These are phyloP conservation scores for Leptographium radiaticola DNA, from an alignment of 2,329 filamentous ascomycete species.

Conservation along the genomic window DNA sequence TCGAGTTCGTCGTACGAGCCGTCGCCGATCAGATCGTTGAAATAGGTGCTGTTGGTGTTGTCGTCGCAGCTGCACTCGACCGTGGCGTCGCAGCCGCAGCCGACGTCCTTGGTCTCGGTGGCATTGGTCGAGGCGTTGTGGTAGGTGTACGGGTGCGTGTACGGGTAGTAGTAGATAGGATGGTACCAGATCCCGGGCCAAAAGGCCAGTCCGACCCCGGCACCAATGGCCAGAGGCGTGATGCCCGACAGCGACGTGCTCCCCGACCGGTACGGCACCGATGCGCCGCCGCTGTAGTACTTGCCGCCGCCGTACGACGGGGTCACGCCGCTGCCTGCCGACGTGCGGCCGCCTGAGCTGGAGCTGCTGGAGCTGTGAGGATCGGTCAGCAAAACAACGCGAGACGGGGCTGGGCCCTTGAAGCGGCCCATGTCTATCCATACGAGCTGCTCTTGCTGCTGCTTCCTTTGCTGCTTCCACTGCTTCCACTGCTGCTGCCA, in stretches of 20 bases:
- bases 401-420: background rate
- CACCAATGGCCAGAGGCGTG: constrained; percentile 37
- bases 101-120: constrained; percentile 47
- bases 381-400: background rate
- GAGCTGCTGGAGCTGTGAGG: constrained; percentile 13
- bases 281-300: constrained; percentile 55
- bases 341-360: constrained; percentile 38
- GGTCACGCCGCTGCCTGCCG: constrained; percentile 41
- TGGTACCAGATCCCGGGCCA: constrained; percentile 55
- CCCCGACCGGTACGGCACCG: constrained; percentile 47
- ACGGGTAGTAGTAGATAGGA: constrained; percentile 48
- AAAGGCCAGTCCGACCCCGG: constrained; percentile 26
- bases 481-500: constrained; percentile 7
- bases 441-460: constrained; percentile 12
- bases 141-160: constrained; percentile 34
- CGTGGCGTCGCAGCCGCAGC: constrained; percentile 46
- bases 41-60: constrained; percentile 44
- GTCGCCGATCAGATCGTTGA: constrained; percentile 51
- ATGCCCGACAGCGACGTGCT: constrained; percentile 35
- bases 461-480: background rate
- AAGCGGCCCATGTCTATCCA: background rate
- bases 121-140: constrained; percentile 35
- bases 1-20: constrained; percentile 48
- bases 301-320: constrained; percentile 47
- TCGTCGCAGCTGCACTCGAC: constrained; percentile 57